Base-by-base conservation (phyloP, 2,329 filamentous ascomycete species). In the Fusarium torreyae region DNA sequence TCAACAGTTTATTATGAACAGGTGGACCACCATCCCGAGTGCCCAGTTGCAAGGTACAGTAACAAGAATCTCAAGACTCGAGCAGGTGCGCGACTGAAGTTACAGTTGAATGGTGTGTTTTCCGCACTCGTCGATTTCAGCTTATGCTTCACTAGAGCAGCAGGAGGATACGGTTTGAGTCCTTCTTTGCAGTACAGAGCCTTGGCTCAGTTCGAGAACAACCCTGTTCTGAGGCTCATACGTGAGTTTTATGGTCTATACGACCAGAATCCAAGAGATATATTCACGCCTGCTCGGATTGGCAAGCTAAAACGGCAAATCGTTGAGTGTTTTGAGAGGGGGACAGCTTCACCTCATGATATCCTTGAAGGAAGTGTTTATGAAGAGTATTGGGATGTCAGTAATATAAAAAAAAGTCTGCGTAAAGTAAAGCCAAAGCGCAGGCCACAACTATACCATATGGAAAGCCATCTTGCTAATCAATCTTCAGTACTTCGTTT, bases 291-390 rank as follows among this genome's bases (percentile, higher is more conserved):
- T 15, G 11, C 26, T 17, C 43, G 17, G 17, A 28, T 54, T 6
- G 11, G 17, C 7, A 3, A 9, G 5, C 7, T 44, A 11, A 44
- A 10, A 34, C 42, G 11, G 22, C 18, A 44, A 14, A 54, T 54
- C 10, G 20, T 28, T 9, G 14, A 2, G 17, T 54, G 51, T 15
- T 54, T 54, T 18, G 51, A 54, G 20, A 38, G 26, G 17, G 39
- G 51, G 2, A 54, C 9, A 34, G 51, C 51, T 17, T 54, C 51
- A n/a, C 51, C 51, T 3, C n/a, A 22, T 24, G 51, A 54, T 38
- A 11, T n/a, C n/a, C n/a, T n/a, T n/a, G n/a, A n/a, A n/a, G n/a
- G n/a, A n/a, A n/a, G n/a, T n/a, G n/a, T n/a, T n/a, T n/a, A n/a
- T n/a, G n/a, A n/a, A n/a, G 4, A 40, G 7, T 40, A 40, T 34